Evolutionary conservation across 306 rosid species (phyloP).

Genomic region (Lablab purpureus): DNA sequence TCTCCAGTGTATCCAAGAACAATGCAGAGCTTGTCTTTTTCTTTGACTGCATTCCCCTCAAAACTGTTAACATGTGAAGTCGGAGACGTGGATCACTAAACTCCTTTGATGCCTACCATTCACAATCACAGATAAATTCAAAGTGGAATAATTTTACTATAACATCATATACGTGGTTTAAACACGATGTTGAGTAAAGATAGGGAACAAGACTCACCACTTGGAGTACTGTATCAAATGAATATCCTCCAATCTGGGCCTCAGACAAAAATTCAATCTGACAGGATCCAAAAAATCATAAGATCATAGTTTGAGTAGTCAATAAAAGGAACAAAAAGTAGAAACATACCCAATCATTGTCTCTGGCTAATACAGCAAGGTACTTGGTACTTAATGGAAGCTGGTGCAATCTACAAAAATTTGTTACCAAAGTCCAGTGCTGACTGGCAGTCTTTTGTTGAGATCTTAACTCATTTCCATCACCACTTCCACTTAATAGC

Average conservation of each 20-base stretch:
- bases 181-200: conserved; percentile 16
- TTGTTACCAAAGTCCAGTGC: conserved; percentile 85
- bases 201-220: conserved; percentile 59
- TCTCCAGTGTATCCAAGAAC: conserved; percentile 62
- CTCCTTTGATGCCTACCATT: conserved; percentile 91
- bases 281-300: conserved; percentile 41
- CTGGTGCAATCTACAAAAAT: conserved; percentile 85
- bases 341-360: conserved; percentile 89
- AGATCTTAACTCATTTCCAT: conserved; percentile 84
- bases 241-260: conserved; percentile 92
- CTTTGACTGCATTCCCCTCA: conserved; percentile 82
- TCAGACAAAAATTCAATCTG: conserved; percentile 95
- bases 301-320: conserved; percentile 34
- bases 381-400: conserved; percentile 90
- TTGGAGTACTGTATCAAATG: conserved; percentile 76
- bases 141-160: conserved; percentile 33
- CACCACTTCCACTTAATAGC: conserved; percentile 79
- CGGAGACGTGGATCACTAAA: conserved; percentile 85
- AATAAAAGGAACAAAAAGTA: conserved; percentile 31
- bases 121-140: conserved; percentile 33
- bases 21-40: conserved; percentile 74
- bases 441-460: conserved; percentile 93
- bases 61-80: conserved; percentile 84
- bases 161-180: conserved; percentile 5
- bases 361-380: conserved; percentile 87